A percentile compares a stretch with the other conserved stretches of the same genome.
Conservation (phyloP, 225 moss, liverwort and hornwort species). For the Lunularia cruciata region DNA sequence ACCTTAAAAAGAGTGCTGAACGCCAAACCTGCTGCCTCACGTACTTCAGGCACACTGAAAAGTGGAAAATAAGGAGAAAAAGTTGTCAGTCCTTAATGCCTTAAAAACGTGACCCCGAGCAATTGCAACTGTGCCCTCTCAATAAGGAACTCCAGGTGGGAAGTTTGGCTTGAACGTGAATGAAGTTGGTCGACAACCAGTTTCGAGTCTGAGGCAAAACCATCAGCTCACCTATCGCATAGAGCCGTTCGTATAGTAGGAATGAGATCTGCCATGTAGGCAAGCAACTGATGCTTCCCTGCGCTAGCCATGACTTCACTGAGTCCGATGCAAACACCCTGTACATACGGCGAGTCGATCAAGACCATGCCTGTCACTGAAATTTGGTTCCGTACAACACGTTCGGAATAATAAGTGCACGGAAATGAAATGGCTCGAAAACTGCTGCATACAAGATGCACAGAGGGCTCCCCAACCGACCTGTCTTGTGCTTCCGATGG, state of each 20-base stretch:
- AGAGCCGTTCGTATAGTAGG: constrained; percentile 90
- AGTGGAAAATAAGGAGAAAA: constrained; percentile 34
- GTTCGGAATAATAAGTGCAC: no score
- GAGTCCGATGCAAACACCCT: constrained; percentile 98
- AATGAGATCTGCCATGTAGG: constrained; percentile 87
- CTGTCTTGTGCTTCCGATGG: constrained; percentile 81
- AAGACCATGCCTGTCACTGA: background rate
- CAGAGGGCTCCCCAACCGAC: constrained; percentile 25
- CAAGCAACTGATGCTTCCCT: constrained; percentile 91
- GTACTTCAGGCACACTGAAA: constrained; percentile 81
- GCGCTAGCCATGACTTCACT: constrained; percentile 99
- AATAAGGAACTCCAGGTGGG: no score
- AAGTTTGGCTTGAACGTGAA: no score
- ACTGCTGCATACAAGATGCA: background rate
- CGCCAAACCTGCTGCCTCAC: constrained; percentile 93
- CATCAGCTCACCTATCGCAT: constrained; percentile 75
- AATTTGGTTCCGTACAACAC: no score
- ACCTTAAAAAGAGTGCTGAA: constrained; percentile 98
- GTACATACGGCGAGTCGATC: constrained; percentile 13
- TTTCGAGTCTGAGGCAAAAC: no score
- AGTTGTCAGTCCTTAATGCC: background rate
- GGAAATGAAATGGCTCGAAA: no score
- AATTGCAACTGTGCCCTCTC: no score
- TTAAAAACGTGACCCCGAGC: no score
- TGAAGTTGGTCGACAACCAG: no score